A percentile compares a stretch with the other conserved stretches of the same genome.
Conservation (phyloP, 495 filamentous ascomycete species). For the Letharia columbiana region DNA sequence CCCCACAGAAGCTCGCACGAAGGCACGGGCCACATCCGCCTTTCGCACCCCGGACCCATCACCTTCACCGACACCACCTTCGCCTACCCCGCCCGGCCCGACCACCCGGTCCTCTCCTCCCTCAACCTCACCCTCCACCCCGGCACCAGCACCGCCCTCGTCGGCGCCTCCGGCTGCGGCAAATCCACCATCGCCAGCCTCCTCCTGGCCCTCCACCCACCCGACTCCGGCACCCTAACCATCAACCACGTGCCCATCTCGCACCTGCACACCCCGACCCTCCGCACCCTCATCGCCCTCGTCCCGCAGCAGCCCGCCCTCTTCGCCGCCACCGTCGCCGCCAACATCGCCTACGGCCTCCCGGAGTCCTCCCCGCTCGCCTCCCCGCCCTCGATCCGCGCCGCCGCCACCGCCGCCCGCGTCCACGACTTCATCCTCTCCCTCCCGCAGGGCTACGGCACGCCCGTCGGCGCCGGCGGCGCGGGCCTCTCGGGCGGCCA, state of each 20-base stretch:
- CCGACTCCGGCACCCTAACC: slow-evolving; percentile 40
- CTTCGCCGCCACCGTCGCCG: slow-evolving; percentile 61
- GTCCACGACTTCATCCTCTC: slow-evolving; percentile 73
- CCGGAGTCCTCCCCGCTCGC: slow-evolving; percentile 34
- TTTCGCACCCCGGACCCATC: slow-evolving; percentile 51
- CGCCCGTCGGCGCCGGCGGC: slow-evolving; percentile 70
- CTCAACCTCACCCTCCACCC: slow-evolving; percentile 52
- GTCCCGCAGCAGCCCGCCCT: slow-evolving; percentile 73
- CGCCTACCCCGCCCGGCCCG: slow-evolving; percentile 54
- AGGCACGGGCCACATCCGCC: slow-evolving; percentile 36
- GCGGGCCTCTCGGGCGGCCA: slow-evolving; percentile 73
- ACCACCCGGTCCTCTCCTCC: slow-evolving; percentile 44
- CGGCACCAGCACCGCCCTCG: slow-evolving; percentile 62
- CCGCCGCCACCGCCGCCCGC: slow-evolving; percentile 57
- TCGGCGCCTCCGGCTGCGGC: slow-evolving; percentile 75
- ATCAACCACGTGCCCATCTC: slow-evolving; percentile 49
- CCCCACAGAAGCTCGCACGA: slow-evolving; percentile 56
- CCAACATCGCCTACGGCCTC: slow-evolving; percentile 78
- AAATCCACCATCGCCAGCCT: slow-evolving; percentile 81
- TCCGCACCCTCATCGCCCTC: slow-evolving; percentile 62
- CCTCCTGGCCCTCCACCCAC: slow-evolving; percentile 56
- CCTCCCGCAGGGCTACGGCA: slow-evolving; percentile 67
- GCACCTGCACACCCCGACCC: slow-evolving; percentile 47
- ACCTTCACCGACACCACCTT: slow-evolving; percentile 53
- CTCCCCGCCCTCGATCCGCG: slow-evolving; percentile 35